phyloP scores from a whole-genome alignment of 1,284 basidiomycete genomes.

The Vanrija sp. region DNA sequence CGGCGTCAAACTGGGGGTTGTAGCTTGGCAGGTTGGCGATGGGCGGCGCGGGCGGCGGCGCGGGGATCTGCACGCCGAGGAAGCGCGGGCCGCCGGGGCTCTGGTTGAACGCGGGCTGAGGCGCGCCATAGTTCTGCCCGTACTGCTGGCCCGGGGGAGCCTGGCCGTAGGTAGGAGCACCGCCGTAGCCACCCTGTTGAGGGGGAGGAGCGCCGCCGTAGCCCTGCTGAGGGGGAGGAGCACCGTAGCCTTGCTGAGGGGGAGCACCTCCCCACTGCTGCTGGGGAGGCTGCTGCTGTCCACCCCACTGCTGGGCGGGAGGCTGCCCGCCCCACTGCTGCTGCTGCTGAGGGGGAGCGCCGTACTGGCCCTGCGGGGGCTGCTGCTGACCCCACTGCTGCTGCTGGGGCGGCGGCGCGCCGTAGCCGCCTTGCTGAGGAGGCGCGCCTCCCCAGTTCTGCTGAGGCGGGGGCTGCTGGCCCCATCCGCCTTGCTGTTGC shows the following conservation, averaged over 20 bases:
- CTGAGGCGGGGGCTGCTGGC: neutral
- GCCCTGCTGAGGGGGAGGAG: slow-evolving; percentile 9
- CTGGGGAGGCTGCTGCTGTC: neutral
- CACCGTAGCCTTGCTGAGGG: neutral
- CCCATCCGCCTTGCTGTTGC: too few species aligned
- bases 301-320: neutral
- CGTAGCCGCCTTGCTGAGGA: slow-evolving; percentile 8
- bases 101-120: slow-evolving; percentile 3
- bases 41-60: slow-evolving; percentile 42
- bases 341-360: slow-evolving; percentile 9
- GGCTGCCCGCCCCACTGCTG: slow-evolving; percentile 10
- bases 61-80: slow-evolving; percentile 42
- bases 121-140: slow-evolving; percentile 10
- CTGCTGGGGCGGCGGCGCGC: slow-evolving; percentile 10
- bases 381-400: slow-evolving; percentile 6
- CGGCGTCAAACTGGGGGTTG: slow-evolving; percentile 46
- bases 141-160: slow-evolving; percentile 9
- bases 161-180: slow-evolving; percentile 14
- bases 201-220: slow-evolving; percentile 12
- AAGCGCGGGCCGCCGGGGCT: slow-evolving; percentile 26
- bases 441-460: slow-evolving; percentile 7
- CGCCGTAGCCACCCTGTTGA: slow-evolving; percentile 6
- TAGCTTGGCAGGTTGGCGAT: slow-evolving; percentile 37
- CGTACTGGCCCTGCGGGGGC: slow-evolving; percentile 10
- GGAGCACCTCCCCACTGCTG: slow-evolving; percentile 8